Conservation (phyloP, 768 basidiomycete genomes). For the Pholiota conissans region DNA sequence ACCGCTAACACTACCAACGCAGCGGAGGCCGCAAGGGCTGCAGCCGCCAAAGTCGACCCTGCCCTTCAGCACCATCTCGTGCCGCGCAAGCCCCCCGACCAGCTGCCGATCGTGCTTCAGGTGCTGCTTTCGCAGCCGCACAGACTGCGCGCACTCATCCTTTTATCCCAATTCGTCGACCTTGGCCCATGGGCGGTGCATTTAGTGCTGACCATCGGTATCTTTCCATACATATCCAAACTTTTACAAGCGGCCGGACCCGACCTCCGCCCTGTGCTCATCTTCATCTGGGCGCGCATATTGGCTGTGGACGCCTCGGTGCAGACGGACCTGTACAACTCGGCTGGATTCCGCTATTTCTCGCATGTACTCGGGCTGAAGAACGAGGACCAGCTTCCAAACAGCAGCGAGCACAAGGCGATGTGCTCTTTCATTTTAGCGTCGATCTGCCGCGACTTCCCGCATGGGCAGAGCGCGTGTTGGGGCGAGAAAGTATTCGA, state of each 20-base stretch:
- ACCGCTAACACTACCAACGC: not conserved
- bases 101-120: slow-evolving; percentile 96
- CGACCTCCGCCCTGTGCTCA: slow-evolving; percentile 95
- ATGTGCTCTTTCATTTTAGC: slow-evolving; percentile 98
- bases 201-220: slow-evolving; percentile 92
- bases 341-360: slow-evolving; percentile 84
- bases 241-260: slow-evolving; percentile 92
- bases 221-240: slow-evolving; percentile 98
- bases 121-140: slow-evolving; percentile 96
- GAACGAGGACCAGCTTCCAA: slow-evolving; percentile 79
- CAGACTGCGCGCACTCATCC: slow-evolving; percentile 90
- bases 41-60: slow-evolving; percentile 12
- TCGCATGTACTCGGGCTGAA: slow-evolving; percentile 70
- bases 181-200: slow-evolving; percentile 99
- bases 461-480: slow-evolving; percentile 85
- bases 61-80: slow-evolving; percentile 52
- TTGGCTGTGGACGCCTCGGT: slow-evolving; percentile 94
- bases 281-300: slow-evolving; percentile 99
- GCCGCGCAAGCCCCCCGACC: slow-evolving; percentile 91
- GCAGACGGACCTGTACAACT: slow-evolving; percentile 85
- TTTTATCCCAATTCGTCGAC: slow-evolving; percentile 96
- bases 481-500: slow-evolving; percentile 82
- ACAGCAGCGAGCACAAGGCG: slow-evolving; percentile 92
- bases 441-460: slow-evolving; percentile 86
- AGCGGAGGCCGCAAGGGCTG: not conserved